Percentiles rank a stretch among this genome's conserved stretches.
Conservation (phyloP, 139 green algal species). For the Chlorella sp. region DNA sequence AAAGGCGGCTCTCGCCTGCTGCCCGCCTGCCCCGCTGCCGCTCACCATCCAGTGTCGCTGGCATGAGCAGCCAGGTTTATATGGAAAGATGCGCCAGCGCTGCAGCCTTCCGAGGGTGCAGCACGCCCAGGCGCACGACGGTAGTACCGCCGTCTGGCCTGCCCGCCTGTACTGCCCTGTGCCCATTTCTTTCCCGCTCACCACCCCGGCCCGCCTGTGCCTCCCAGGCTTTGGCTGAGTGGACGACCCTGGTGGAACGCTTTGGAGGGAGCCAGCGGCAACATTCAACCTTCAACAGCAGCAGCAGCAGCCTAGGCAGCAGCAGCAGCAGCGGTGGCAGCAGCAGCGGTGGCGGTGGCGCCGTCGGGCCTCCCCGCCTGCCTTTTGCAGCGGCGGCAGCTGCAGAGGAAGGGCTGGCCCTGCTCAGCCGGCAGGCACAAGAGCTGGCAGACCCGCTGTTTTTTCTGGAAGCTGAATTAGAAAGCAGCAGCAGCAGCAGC, state of each 20-base stretch:
- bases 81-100: too few species aligned
- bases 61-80: background rate
- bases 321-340: background rate
- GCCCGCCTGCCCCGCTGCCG: background rate
- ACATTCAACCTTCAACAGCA: background rate
- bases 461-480: background rate
- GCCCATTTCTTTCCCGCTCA: too few species aligned
- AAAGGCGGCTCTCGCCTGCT: background rate
- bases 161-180: background rate
- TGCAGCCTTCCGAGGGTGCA: too few species aligned
- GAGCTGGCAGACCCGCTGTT: constrained; percentile 5
- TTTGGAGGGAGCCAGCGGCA: background rate
- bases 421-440: constrained; percentile 26
- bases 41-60: background rate
- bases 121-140: too few species aligned
- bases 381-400: background rate
- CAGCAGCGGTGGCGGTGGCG: background rate
- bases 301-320: background rate
- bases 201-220: too few species aligned
- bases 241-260: background rate
- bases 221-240: constrained; percentile 23
- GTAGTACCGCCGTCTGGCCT: too few species aligned
- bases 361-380: background rate
- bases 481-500: constrained; percentile 7
- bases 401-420: constrained; percentile 25